A percentile compares a stretch with the other conserved stretches of the same genome.
These are phyloP conservation scores for Penicillium macrosclerotiorum DNA, from an alignment of 495 filamentous ascomycete species.

Conservation along the genomic window DNA sequence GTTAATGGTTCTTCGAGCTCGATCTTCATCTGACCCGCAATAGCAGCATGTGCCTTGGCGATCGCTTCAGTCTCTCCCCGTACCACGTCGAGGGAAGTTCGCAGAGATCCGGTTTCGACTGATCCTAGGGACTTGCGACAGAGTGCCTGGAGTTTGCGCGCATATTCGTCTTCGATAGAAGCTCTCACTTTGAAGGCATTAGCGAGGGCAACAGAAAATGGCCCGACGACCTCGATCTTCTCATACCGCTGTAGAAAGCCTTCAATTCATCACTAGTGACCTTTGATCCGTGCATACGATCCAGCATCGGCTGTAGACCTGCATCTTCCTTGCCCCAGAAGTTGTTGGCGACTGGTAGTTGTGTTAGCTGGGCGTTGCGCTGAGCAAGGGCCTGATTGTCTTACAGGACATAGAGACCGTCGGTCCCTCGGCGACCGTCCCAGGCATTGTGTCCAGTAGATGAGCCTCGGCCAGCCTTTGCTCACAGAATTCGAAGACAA, in stretches of 20 bases:
- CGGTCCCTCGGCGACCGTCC: constrained; percentile 59
- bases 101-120: constrained; percentile 81
- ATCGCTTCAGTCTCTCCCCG: constrained; percentile 92
- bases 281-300: constrained; percentile 96
- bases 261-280: constrained; percentile 92
- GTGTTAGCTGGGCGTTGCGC: constrained; percentile 12
- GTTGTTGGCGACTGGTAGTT: constrained; percentile 82
- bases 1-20: constrained; percentile 94
- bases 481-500: constrained; percentile 29
- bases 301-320: constrained; percentile 85
- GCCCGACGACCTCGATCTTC: not conserved
- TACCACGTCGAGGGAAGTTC: constrained; percentile 77
- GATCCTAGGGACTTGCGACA: constrained; percentile 88
- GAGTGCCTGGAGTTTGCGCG: constrained; percentile 84
- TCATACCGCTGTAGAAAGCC: constrained; percentile 78
- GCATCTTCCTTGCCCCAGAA: constrained; percentile 99
- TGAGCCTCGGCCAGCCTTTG: constrained; percentile 45
- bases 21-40: constrained; percentile 90
- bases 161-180: constrained; percentile 95
- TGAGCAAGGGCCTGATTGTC: constrained; percentile 6
- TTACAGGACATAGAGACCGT: constrained; percentile 64
- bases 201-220: not conserved
- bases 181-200: constrained; percentile 64
- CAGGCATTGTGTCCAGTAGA: constrained; percentile 53
- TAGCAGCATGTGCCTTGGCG: constrained; percentile 86